A percentile compares a stretch with the other conserved stretches of the same genome.
Conservation (phyloP, 306 rosid genomes). For the Begonia masoniana region DNA sequence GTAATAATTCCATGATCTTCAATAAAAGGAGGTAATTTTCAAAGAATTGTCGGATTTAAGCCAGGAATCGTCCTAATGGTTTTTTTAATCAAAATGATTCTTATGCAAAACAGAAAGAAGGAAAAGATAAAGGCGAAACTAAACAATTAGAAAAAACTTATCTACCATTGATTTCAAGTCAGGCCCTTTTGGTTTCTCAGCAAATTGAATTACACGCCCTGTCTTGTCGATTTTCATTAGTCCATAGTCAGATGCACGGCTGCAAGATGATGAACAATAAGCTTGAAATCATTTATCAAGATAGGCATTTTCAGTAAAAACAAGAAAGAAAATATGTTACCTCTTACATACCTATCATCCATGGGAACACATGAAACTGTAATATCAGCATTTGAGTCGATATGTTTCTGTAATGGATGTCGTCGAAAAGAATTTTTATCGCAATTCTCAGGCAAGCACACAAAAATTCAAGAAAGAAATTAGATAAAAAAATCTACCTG, state of each 20-base stretch:
- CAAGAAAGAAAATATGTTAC: neutral
- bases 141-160: neutral
- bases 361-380: slow-evolving; percentile 88
- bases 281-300: neutral
- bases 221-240: slow-evolving; percentile 67
- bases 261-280: neutral
- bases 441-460: neutral
- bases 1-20: no score
- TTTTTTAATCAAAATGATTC: no score
- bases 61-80: no score
- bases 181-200: slow-evolving; percentile 87
- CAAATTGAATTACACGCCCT: slow-evolving; percentile 62
- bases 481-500: slow-evolving; percentile 31
- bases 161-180: slow-evolving; percentile 83
- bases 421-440: neutral
- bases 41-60: no score
- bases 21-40: no score
- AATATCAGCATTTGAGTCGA: slow-evolving; percentile 86
- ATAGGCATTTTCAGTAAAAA: neutral
- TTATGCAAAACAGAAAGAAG: neutral
- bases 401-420: slow-evolving; percentile 46
- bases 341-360: slow-evolving; percentile 62
- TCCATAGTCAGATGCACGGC: slow-evolving; percentile 70
- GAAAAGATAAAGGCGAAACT: neutral
- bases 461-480: neutral